Base-by-base conservation (phyloP, 345 rosid species). In the Murraya paniculata region DNA sequence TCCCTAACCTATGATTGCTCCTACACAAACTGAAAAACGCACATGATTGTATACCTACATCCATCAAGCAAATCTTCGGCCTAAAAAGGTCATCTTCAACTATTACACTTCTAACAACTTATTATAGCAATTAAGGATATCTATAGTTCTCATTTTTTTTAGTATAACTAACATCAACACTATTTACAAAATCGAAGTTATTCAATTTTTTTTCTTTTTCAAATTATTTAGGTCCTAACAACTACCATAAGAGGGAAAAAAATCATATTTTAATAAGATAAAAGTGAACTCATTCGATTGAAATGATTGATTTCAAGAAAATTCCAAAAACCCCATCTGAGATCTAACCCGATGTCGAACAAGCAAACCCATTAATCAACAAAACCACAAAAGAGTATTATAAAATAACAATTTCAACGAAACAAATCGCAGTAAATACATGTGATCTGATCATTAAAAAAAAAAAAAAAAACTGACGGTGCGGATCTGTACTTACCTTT, bases 401-500 rank as follows among this genome's bases (percentile, higher is more conserved):
- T 18, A 5, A 41, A 61, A 18, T 27, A 64, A 64, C 18, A 75
- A 75, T 0, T 64, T 33, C 8, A 7, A 6, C 18, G 21, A 33
- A 31, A 67, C 19, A 1, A 64, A 64, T 64, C 38, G 33, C 39
- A 41, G 64, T 45, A 5, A 41, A 30, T 25, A 74, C 41, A 18
- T 61, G 16, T 16, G 27, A 60, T 73, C 57, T 28, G 61, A 56
- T 41, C n/a, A 45, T 25, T 4, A 7, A 9, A 53, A 38, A 39
- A 39, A 9, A 39, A 38, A 38, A 22, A 31, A 6, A 50, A 75
- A 61, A 7, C 0, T 28, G 33, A 73, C 0, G 36, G 2, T 33
- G 65, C 65, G 72, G 83, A 77, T 80, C 79, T 25, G 77, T n/a
- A 14, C 77, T 1, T 60, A 90, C 97, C 97, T 78, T 83, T 92